A percentile compares a stretch with the other conserved stretches of the same genome.
These are phyloP conservation scores for Trichothecium roseum DNA, from an alignment of 2,329 filamentous ascomycete species.

Conservation along the genomic window DNA sequence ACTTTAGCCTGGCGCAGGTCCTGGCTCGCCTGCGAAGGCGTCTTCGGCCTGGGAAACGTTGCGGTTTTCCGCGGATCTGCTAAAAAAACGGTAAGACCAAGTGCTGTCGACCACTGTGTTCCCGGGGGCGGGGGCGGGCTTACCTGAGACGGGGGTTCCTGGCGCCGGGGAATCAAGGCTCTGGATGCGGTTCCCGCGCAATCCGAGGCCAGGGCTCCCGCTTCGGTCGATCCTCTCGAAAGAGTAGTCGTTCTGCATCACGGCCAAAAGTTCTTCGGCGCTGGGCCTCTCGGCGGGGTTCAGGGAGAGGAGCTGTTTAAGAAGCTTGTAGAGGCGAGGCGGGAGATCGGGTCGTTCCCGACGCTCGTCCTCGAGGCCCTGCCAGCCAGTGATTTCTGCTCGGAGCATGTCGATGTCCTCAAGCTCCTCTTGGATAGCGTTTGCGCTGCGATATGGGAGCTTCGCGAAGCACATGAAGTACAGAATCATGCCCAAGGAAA, in stretches of 20 bases:
- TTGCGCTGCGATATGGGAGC: constrained; percentile 76
- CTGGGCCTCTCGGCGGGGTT: constrained; percentile 69
- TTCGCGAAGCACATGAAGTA: constrained; percentile 95
- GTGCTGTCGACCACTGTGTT: constrained; percentile 10
- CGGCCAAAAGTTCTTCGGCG: constrained; percentile 73
- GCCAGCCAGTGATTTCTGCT: constrained; percentile 78
- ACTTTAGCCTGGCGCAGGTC: no score
- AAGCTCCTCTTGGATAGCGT: constrained; percentile 78
- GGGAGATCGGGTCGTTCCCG: constrained; percentile 73
- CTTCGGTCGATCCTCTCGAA: constrained; percentile 25
- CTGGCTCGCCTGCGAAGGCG: no score
- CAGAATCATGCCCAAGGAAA: constrained; percentile 94
- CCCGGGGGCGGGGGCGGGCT: constrained; percentile 8
- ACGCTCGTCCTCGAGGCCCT: constrained; percentile 72
- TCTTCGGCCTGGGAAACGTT: no score
- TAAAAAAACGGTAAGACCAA: constrained; percentile 18
- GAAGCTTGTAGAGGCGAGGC: constrained; percentile 70
- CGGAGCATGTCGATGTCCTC: constrained; percentile 82
- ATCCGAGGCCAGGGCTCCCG: constrained; percentile 13
- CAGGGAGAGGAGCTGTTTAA: constrained; percentile 71
- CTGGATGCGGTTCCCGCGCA: constrained; percentile 38
- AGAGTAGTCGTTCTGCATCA: constrained; percentile 58
- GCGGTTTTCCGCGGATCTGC: constrained; percentile 9
- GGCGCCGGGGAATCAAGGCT: constrained; percentile 44
- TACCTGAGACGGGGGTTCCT: constrained; percentile 37